Conservation (phyloP, 2,329 filamentous ascomycete species). For the Pseudonectria foliicola region DNA sequence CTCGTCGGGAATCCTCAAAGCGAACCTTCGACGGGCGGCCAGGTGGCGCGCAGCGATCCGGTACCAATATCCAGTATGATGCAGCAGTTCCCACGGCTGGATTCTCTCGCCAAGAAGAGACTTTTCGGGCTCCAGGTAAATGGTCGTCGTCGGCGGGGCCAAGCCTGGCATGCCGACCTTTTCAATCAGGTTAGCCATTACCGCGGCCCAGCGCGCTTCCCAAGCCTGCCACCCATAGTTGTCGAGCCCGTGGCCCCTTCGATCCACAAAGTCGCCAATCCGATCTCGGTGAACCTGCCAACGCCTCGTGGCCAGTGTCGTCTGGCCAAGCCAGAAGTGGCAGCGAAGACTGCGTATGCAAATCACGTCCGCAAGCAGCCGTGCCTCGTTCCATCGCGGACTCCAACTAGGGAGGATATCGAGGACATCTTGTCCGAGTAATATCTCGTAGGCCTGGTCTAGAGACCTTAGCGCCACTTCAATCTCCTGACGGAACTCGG, state of each 20-base stretch:
- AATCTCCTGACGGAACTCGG: slow-evolving; percentile 89
- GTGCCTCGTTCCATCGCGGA: slow-evolving; percentile 84
- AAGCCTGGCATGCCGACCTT: slow-evolving; percentile 46
- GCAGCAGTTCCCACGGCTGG: slow-evolving; percentile 56
- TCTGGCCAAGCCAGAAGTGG: slow-evolving; percentile 70
- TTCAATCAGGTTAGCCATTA: slow-evolving; percentile 56
- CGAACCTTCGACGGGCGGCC: slow-evolving; percentile 44
- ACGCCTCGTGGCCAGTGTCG: slow-evolving; percentile 69
- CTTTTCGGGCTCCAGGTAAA: slow-evolving; percentile 54
- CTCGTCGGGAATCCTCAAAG: slow-evolving; percentile 51
- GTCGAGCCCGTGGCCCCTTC: slow-evolving; percentile 73
- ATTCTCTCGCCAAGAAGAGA: slow-evolving; percentile 49
- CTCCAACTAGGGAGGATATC: slow-evolving; percentile 88
- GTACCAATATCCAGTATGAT: slow-evolving; percentile 63
- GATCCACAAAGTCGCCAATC: slow-evolving; percentile 70
- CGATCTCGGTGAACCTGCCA: slow-evolving; percentile 74
- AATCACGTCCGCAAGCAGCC: slow-evolving; percentile 75
- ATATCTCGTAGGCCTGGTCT: slow-evolving; percentile 75
- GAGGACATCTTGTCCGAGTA: slow-evolving; percentile 77
- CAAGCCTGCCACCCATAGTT: slow-evolving; percentile 94
- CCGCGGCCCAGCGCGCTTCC: slow-evolving; percentile 66
- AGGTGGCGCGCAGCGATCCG: slow-evolving; percentile 53
- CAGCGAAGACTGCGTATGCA: slow-evolving; percentile 77
- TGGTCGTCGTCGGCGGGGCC: slow-evolving; percentile 31
- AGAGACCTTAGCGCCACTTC: slow-evolving; percentile 81